A percentile compares a stretch with the other conserved stretches of the same genome.
These are phyloP conservation scores for Microcyclospora pomicola DNA, from an alignment of 2,329 filamentous ascomycete genomes.

Conservation along the genomic window DNA sequence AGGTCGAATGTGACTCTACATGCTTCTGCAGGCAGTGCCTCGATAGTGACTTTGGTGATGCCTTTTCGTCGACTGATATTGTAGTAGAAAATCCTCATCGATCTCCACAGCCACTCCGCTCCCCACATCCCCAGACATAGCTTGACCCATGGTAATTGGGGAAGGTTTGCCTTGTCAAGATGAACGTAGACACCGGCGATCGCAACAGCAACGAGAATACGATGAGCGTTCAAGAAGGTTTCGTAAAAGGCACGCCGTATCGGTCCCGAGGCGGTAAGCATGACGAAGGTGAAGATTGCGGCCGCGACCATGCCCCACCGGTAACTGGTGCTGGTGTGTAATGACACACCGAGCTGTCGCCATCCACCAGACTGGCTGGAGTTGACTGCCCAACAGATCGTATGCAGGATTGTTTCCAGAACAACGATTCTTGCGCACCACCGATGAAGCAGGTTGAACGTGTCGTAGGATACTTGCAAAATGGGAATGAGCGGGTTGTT, in stretches of 20 bases:
- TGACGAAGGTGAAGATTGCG: conserved; percentile 49
- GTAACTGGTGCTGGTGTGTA: conserved; percentile 50
- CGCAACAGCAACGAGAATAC: conserved; percentile 53
- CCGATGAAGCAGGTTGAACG: conserved; percentile 80
- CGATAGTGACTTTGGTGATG: conserved; percentile 39
- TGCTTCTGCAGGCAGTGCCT: conserved; percentile 46
- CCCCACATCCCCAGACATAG: conserved; percentile 66
- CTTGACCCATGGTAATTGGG: conserved; percentile 62
- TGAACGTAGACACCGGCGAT: conserved; percentile 69
- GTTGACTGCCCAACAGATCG: conserved; percentile 59
- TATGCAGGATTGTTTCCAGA: conserved; percentile 56
- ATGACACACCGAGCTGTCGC: conserved; percentile 39
- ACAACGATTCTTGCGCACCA: conserved; percentile 69
- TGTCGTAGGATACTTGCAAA: conserved; percentile 84
- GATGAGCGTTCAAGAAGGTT: conserved; percentile 81
- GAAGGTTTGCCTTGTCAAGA: conserved; percentile 50
- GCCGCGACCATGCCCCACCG: conserved; percentile 47
- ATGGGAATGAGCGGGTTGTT: conserved; percentile 83
- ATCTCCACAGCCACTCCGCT: conserved; percentile 43
- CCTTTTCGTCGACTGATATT: conserved; percentile 38
- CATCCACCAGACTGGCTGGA: conserved; percentile 46
- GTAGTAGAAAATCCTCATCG: conserved; percentile 38
- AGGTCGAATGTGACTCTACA: conserved; percentile 48
- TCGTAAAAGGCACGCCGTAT: conserved; percentile 93
- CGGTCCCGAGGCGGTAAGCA: conserved; percentile 60